Base-by-base conservation (phyloP, 2,329 filamentous ascomycete genomes). In the Apiospora kogelbergensis region DNA sequence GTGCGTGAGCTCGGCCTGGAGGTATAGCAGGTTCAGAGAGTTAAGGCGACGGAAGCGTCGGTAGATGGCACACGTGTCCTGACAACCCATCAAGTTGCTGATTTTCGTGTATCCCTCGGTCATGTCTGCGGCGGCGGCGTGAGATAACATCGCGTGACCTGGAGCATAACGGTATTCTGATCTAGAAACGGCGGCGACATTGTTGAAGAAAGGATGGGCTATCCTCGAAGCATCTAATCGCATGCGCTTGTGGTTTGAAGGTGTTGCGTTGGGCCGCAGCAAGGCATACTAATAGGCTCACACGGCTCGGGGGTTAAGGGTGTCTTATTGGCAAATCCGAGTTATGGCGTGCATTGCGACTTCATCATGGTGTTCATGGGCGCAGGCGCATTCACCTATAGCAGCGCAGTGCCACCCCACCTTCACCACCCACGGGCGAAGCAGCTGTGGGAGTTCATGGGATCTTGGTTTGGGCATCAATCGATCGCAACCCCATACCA, bases 1-100 rank as follows among this genome's bases (percentile, higher is more conserved):
- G n/a, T 71, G 63, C 1, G 70, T 71, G 15, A 71, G 64, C 37
- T 71, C 69, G 22, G 69, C 69, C 42, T 70, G 69, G 11, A 70
- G 64, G 30, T 70, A 69, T 9, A 70, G 60, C 13, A 70, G 60
- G 40, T 70, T 69, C 44, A 64, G 64, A 22, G 65, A 13, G 40
- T 69, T 70, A 15, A 70, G 60, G 2, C 17, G 30, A 10, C 69
- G 42, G n/a, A 70, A 70, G 3, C 69, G 69, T 37, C 69, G 30
- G 67, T 67, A 70, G 0, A 70, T 70, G 20, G 69, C 69, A n/a
- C 24, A 69, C 22, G 65, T 60, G 37, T 69, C 69, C 17, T 70
- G 69, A 5, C 64, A 42, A 40, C 64, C 68, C 69, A 70, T 70
- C 26, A 70, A 68, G 4, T 65, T n/a, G 60, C 40, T 60, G 63